Evolutionary conservation across 371 early-diverging fungal genomes (phyloP).

Genomic region (Chytridium lagenaria): DNA sequence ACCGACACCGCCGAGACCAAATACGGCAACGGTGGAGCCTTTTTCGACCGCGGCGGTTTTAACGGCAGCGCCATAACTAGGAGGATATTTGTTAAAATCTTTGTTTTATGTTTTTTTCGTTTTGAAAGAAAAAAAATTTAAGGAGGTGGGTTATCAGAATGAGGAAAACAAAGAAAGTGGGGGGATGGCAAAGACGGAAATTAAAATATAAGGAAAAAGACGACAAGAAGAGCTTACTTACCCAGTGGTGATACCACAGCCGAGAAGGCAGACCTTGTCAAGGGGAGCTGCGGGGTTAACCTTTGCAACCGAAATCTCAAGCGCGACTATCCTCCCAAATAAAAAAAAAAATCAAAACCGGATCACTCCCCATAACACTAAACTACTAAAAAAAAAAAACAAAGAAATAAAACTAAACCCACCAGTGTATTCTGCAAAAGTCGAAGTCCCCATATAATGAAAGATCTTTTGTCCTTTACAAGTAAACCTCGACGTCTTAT

Average conservation of each 20-base stretch:
- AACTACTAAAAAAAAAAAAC: background rate
- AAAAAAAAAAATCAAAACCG: background rate
- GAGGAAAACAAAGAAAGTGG: no score
- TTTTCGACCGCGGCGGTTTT: no score
- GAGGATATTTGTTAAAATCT: no score
- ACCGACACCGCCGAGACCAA: no score
- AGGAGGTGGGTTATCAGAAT: no score
- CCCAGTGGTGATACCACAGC: constrained; percentile 96
- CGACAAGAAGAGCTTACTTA: no score
- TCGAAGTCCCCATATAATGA: constrained; percentile 97
- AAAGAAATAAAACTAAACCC: background rate
- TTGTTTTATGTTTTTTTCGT: no score
- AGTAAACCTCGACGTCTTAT: constrained; percentile 89
- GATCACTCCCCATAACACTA: background rate
- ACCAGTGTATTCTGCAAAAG: constrained; percentile 91
- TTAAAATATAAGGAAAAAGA: no score
- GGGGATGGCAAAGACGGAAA: no score
- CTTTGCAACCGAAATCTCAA: constrained; percentile 92
- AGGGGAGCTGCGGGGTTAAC: constrained; percentile 76
- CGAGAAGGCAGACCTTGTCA: constrained; percentile 80
- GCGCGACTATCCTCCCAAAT: constrained; percentile 60
- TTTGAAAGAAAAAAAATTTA: no score
- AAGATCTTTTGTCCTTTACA: constrained; percentile 82
- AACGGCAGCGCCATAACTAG: no score
- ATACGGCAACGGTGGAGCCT: no score